Evolutionary conservation across 2,329 filamentous ascomycete genomes (phyloP), one percentile per base, ranked within the genome.

Genomic region (Metarhizium sp.): DNA sequence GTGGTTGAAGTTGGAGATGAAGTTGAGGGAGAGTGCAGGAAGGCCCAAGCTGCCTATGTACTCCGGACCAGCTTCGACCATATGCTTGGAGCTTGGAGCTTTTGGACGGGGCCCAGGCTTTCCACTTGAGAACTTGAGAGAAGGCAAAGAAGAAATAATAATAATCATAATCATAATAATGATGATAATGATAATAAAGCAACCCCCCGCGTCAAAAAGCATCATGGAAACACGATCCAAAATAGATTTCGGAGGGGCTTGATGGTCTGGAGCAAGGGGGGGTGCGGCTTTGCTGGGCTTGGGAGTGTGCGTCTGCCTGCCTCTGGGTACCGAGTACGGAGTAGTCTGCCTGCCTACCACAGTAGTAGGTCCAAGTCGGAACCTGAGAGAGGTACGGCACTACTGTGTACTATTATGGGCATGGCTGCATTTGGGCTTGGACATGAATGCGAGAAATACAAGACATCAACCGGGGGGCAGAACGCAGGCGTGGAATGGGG

Each of bases 221-320:
- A 30, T 13, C n/a, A 48, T 48, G 40, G 42, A 34, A 50, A 49
- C 40, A 20, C 47, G 51, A 49, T 51, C 51, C 47, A 53, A 56
- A 56, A 56, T 56, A 56, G 55, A 50, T 53, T 48, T 30, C 50
- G 55, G 55, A 53, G 51, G 52, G 50, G 14, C 6, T 30, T 42
- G 29, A n/a, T 11, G 11, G 4, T 14, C 32, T 55, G 29, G 29
- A 42, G 36, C 38, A 16, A 40, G 34, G 54, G 54, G 50, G 51
- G 36, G 54, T 56, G 54, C 51, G 46, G 45, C 18, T 45, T 14
- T 18, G 10, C 34, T 18, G 42, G 51, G 25, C 6, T 16, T 36
- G 32, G 45, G 46, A 45, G 47, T 53, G 52, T 50, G 46, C 50
- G 42, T 52, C 25, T 48, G 20, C 38, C 38, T 40, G 38, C 38